These are phyloP conservation scores for Sporothrix variecibatus DNA, from an alignment of 2,329 filamentous ascomycete genomes.

Conservation along the genomic window DNA sequence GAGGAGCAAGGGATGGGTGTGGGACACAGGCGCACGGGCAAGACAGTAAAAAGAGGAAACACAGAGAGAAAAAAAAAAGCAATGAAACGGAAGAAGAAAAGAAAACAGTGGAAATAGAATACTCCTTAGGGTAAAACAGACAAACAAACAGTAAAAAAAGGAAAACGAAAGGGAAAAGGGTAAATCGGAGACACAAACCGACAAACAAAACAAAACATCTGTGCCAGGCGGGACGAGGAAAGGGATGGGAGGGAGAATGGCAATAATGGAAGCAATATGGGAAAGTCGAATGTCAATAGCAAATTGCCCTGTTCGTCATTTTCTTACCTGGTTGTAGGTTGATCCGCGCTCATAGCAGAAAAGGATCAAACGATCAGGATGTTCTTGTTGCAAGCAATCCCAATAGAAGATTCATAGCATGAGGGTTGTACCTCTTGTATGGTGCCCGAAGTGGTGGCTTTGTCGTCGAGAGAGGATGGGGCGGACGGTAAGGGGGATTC, in stretches of 20 bases:
- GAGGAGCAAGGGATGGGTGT: conserved; percentile 22
- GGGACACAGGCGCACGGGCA: conserved; percentile 19
- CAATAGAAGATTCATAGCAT: conserved; percentile 17
- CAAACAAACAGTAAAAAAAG: not conserved
- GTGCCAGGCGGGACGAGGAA: not conserved
- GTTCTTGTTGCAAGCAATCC: conserved; percentile 16
- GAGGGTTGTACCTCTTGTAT: not conserved
- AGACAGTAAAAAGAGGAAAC: conserved; percentile 10
- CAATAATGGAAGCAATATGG: not conserved
- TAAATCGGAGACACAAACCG: not conserved
- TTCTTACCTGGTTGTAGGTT: conserved; percentile 53
- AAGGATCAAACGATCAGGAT: conserved; percentile 10
- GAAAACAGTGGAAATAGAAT: not conserved
- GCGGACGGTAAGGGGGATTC: not conserved
- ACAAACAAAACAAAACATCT: conserved; percentile 1
- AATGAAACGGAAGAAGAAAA: not conserved
- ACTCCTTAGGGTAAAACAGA: not conserved
- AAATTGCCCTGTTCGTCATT: not conserved
- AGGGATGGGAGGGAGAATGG: not conserved
- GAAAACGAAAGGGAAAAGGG: not conserved
- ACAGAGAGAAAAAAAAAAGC: conserved; percentile 8
- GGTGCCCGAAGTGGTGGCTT: not conserved
- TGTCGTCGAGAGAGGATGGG: not conserved
- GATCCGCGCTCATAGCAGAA: conserved; percentile 66
- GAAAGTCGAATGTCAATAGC: not conserved